phyloP scores from a whole-genome alignment of 208 protist genomes.

The Kentomonas sorsogonicus region DNA sequence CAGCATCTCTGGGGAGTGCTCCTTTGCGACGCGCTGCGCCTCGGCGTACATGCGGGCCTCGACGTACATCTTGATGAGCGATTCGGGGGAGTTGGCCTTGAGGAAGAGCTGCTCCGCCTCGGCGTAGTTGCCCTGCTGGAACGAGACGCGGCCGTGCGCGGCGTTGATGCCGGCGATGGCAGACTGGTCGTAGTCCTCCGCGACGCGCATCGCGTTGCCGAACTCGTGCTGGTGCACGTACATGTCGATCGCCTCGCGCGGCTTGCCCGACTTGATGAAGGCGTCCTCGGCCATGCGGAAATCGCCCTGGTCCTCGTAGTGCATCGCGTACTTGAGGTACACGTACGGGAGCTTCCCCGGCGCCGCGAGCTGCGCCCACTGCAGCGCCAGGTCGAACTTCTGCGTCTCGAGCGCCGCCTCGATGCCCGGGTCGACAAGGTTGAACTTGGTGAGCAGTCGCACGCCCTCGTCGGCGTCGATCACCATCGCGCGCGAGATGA shows the following conservation, averaged over 20 bases:
- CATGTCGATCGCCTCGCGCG: constrained; percentile 95
- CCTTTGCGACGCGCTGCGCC: constrained; percentile 89
- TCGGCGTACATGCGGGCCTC: constrained; percentile 90
- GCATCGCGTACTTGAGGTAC: constrained; percentile 96
- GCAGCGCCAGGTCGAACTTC: constrained; percentile 93
- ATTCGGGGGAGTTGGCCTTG: constrained; percentile 90
- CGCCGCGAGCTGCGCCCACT: constrained; percentile 88
- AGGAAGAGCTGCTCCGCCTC: constrained; percentile 91
- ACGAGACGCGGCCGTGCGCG: constrained; percentile 82
- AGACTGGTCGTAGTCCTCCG: constrained; percentile 89
- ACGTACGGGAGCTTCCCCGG: constrained; percentile 94
- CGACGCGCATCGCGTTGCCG: constrained; percentile 94
- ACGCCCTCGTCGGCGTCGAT: constrained; percentile 93
- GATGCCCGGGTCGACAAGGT: constrained; percentile 92
- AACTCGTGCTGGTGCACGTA: constrained; percentile 97
- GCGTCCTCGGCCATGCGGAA: constrained; percentile 95
- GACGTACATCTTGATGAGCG: constrained; percentile 92
- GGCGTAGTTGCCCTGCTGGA: constrained; percentile 87
- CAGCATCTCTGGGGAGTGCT: constrained; percentile 86
- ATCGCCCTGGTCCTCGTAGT: constrained; percentile 95
- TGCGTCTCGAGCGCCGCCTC: constrained; percentile 91
- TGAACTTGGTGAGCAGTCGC: constrained; percentile 93
- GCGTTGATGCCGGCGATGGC: constrained; percentile 81
- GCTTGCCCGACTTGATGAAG: constrained; percentile 95
- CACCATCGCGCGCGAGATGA: constrained; percentile 89